Percentiles rank a stretch among this genome's conserved stretches.
phyloP scores from a whole-genome alignment of 2,329 filamentous ascomycete species.

The Elsinoe ampelina region DNA sequence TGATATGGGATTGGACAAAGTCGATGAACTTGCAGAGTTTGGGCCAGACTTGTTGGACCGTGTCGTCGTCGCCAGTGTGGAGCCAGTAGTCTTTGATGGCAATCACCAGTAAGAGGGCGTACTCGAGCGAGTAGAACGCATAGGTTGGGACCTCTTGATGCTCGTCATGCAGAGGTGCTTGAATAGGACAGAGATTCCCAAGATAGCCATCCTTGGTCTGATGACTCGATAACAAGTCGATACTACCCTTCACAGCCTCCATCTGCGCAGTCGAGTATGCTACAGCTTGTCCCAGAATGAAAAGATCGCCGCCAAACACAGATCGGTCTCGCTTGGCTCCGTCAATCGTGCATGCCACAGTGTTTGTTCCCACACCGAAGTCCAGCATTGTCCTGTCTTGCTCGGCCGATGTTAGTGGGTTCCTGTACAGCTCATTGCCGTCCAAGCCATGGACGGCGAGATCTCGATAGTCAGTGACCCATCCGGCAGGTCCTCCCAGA shows the following conservation, averaged over 20 bases:
- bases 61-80: slow-evolving; percentile 9
- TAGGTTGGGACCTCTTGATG: slow-evolving; percentile 16
- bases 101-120: slow-evolving; percentile 15
- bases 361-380: slow-evolving; percentile 16
- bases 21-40: neutral
- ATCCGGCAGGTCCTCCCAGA: neutral
- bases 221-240: slow-evolving; percentile 15
- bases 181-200: slow-evolving; percentile 17
- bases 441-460: neutral
- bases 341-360: slow-evolving; percentile 15
- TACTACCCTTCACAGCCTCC: slow-evolving; percentile 10
- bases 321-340: slow-evolving; percentile 18
- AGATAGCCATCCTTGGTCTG: slow-evolving; percentile 16
- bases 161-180: slow-evolving; percentile 14
- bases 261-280: neutral
- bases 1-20: neutral
- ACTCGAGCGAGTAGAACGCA: slow-evolving; percentile 17
- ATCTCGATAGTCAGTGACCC: neutral
- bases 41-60: slow-evolving; percentile 5
- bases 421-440: neutral
- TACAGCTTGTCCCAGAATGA: slow-evolving; percentile 2
- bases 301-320: slow-evolving; percentile 15
- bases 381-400: slow-evolving; percentile 12
- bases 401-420: neutral
- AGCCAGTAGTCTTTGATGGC: slow-evolving; percentile 16